phyloP scores from a whole-genome alignment of 805 yeast genomes.

The Saccharomycopsis synnaedendra region DNA sequence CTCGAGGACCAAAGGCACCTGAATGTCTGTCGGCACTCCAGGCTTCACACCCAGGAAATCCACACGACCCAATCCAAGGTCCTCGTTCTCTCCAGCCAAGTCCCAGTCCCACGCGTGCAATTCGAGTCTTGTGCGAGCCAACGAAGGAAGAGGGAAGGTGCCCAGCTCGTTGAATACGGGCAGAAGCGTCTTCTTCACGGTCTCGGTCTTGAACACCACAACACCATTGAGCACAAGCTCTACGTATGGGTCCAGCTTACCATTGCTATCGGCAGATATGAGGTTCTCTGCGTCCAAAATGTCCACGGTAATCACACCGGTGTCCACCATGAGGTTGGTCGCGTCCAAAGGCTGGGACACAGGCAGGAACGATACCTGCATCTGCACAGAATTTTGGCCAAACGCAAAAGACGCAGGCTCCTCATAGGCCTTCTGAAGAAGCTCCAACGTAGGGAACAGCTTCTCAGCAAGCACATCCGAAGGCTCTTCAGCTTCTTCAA shows the following conservation, averaged over 20 bases:
- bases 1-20: slow-evolving; percentile 27
- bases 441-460: slow-evolving; percentile 36
- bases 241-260: slow-evolving; percentile 67
- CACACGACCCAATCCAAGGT: slow-evolving; percentile 40
- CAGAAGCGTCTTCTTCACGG: slow-evolving; percentile 51
- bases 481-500: slow-evolving; percentile 32
- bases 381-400: slow-evolving; percentile 23
- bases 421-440: slow-evolving; percentile 38
- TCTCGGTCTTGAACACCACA: slow-evolving; percentile 45
- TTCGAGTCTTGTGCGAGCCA: slow-evolving; percentile 39
- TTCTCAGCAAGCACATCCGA: slow-evolving; percentile 43
- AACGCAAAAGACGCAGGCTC: slow-evolving; percentile 36
- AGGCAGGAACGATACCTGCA: slow-evolving; percentile 54
- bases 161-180: slow-evolving; percentile 71
- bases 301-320: slow-evolving; percentile 50
- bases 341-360: slow-evolving; percentile 40
- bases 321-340: slow-evolving; percentile 54
- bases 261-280: slow-evolving; percentile 54
- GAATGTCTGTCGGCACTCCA: slow-evolving; percentile 29
- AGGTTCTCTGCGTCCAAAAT: slow-evolving; percentile 45
- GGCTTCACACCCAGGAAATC: slow-evolving; percentile 42
- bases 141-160: slow-evolving; percentile 49
- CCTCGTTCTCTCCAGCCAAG: slow-evolving; percentile 56
- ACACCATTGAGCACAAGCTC: slow-evolving; percentile 41
- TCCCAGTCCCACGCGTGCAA: slow-evolving; percentile 67